Conservation (phyloP, 2,329 filamentous ascomycete species). For the Sclerotinia spermophila region DNA sequence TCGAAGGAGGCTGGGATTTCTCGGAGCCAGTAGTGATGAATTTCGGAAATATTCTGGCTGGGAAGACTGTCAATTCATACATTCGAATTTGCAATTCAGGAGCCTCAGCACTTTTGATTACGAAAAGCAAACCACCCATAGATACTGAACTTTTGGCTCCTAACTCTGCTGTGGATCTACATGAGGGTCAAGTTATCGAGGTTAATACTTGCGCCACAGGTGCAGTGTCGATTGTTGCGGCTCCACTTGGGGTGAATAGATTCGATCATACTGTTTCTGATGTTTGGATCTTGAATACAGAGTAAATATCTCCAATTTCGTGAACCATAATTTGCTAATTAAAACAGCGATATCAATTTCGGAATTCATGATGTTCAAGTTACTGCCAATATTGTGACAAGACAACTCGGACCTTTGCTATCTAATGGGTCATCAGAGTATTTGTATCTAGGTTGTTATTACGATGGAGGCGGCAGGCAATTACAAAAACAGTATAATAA, state of each 20-base stretch:
- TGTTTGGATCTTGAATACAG: constrained; percentile 40
- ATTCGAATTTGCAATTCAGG: constrained; percentile 37
- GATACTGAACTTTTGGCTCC: constrained; percentile 24
- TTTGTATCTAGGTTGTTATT: constrained; percentile 17
- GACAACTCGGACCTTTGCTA: constrained; percentile 6
- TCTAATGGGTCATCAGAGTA: constrained; percentile 15
- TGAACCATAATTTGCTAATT: not conserved
- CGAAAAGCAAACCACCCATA: constrained; percentile 36
- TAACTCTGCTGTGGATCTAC: constrained; percentile 30
- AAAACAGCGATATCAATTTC: constrained; percentile 35
- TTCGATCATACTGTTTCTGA: constrained; percentile 28
- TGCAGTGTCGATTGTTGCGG: constrained; percentile 31
- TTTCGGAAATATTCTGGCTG: constrained; percentile 34
- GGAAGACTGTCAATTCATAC: constrained; percentile 27
- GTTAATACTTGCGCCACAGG: constrained; percentile 32
- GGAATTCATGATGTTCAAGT: constrained; percentile 38
- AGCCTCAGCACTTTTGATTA: constrained; percentile 34
- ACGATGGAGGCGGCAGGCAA: constrained; percentile 10
- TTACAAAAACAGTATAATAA: constrained; percentile 16
- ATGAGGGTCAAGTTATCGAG: constrained; percentile 32
- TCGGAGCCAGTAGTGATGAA: constrained; percentile 27
- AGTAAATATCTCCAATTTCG: constrained; percentile 17
- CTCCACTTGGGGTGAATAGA: constrained; percentile 30
- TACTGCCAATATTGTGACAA: constrained; percentile 9
- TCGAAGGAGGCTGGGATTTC: constrained; percentile 36